These are phyloP conservation scores for Taiozyma sp. DNA, from an alignment of 1,139 yeast genomes.

Conservation along the genomic window DNA sequence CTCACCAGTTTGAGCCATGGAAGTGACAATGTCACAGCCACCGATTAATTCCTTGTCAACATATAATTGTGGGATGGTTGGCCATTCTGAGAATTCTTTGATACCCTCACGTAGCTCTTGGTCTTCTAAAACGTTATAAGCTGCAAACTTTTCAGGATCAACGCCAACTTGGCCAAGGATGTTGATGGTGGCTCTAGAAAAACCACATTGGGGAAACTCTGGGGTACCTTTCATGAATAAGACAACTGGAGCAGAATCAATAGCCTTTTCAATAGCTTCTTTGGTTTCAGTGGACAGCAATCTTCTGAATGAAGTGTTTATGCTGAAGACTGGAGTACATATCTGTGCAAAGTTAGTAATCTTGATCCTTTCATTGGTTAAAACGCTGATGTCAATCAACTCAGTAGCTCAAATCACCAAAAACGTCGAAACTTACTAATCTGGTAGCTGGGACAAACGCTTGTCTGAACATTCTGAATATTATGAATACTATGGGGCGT, in stretches of 20 bases:
- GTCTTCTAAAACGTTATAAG: constrained; percentile 94
- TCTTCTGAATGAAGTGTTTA: constrained; percentile 31
- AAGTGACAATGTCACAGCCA: constrained; percentile 91
- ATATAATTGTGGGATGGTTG: constrained; percentile 68
- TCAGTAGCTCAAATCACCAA: background rate
- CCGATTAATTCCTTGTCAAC: constrained; percentile 81
- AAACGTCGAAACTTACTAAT: constrained; percentile 2
- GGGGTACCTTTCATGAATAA: constrained; percentile 97
- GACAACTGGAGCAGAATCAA: constrained; percentile 86
- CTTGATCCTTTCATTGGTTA: background rate
- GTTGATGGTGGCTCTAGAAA: constrained; percentile 91
- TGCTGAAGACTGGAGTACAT: constrained; percentile 2
- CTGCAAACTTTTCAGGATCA: constrained; percentile 93
- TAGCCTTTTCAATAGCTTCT: constrained; percentile 80
- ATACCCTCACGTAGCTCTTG: constrained; percentile 87
- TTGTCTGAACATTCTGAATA: constrained; percentile 6
- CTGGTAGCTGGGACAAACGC: constrained; percentile 2
- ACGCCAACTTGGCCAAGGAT: constrained; percentile 95
- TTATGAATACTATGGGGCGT: background rate
- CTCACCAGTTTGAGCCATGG: constrained; percentile 93
- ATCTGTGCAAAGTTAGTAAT: background rate
- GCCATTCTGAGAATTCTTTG: constrained; percentile 95
- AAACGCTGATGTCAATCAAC: background rate
- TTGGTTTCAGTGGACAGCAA: constrained; percentile 72
- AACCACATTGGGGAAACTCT: constrained; percentile 97